phyloP scores from a whole-genome alignment of 2,329 filamentous ascomycete species.

The Cephalotrichum gorgonifer region DNA sequence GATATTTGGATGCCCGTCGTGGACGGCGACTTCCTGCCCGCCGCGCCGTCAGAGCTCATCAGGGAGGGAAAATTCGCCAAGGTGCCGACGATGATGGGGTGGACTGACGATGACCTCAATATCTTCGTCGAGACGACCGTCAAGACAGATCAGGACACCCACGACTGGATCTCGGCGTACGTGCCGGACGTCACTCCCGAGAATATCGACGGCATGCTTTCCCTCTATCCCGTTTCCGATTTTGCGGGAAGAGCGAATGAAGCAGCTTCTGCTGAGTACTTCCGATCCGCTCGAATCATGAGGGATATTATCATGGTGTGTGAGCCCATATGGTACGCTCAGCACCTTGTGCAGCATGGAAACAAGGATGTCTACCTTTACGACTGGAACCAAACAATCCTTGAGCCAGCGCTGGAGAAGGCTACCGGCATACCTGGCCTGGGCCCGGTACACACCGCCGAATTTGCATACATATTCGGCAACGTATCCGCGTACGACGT shows the following conservation, averaged over 20 bases:
- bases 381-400: constrained; percentile 43
- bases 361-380: constrained; percentile 33
- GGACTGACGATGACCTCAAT: constrained; percentile 32
- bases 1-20: constrained; percentile 39
- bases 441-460: constrained; percentile 39
- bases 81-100: constrained; percentile 52
- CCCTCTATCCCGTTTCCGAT: constrained; percentile 37
- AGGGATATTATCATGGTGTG: constrained; percentile 42
- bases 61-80: constrained; percentile 47
- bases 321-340: constrained; percentile 30
- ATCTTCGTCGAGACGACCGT: constrained; percentile 29
- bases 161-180: constrained; percentile 26
- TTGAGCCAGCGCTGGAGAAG: constrained; percentile 28
- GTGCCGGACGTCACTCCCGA: constrained; percentile 21
- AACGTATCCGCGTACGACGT: constrained; percentile 32
- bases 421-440: constrained; percentile 22
- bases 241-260: constrained; percentile 26
- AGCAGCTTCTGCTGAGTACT: constrained; percentile 35
- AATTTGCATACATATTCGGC: constrained; percentile 42
- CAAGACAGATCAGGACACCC: constrained; percentile 25
- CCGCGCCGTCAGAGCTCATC: constrained; percentile 39
- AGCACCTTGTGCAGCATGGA: constrained; percentile 23
- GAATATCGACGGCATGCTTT: constrained; percentile 28
- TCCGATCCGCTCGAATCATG: constrained; percentile 35
- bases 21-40: constrained; percentile 29